Base-by-base conservation (phyloP, 352 stramenopile species). In the Halophytophthora batemanensis region DNA sequence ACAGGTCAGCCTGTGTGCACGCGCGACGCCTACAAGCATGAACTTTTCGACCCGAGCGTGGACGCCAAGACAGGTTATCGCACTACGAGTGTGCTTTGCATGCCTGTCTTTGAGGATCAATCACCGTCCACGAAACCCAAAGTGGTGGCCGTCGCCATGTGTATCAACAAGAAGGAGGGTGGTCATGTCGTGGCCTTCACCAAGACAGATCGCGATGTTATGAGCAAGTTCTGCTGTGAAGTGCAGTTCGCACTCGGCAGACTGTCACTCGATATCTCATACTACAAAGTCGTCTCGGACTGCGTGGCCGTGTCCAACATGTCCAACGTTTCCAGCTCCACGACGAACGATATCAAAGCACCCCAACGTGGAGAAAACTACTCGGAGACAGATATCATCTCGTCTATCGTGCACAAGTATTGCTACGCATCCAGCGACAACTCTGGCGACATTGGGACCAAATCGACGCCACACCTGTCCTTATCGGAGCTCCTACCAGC, bases 131-230 rank as follows among this genome's bases (percentile, higher is more conserved):
- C 46, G 17, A 64, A 66, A 11, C 64, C 67, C 0, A 87, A 87
- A 38, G 71, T 82, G 43, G 77, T 89, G 13, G 77, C 77, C 1
- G 75, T 86, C 34, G 75, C 77, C 14, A 88, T 96, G 76, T 92
- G 89, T 50, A 93, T 96, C 58, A 97, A 97, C 66, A 97, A 97
- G 50, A 77, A 82, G 31, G 74, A 86, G 53, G 71, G 79, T 10
- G 50, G 61, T 2, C 79, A 86, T 18, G 66, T 93, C n/a, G 77
- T 90, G 7, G 64, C 75, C 2, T 87, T 93, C 48, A 88, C 74
- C 6, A 64, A 68, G 37, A 73, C 57, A 0, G 78, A 89, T 55
- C 71, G 70, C 35, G 60, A 69, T 11, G 66, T 73, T 36, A 86
- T 89, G 78, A 59, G 50, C 33, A 83, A 82, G 46, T 83, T 75